Conservation (phyloP, 139 green algal genomes). For the Coelastrella sp. region DNA sequence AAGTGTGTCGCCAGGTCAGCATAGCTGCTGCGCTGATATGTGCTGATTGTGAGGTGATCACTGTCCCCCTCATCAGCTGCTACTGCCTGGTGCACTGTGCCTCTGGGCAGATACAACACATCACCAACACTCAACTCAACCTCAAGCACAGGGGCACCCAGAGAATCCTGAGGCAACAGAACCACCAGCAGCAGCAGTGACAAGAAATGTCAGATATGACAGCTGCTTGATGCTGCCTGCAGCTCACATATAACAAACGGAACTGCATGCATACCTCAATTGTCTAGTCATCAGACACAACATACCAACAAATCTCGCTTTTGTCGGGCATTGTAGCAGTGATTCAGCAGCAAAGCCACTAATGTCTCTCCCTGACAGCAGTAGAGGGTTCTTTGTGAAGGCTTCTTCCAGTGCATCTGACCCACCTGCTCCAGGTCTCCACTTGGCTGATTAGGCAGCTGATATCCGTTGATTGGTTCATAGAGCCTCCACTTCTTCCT, state of each 20-base stretch:
- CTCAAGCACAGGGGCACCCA: conserved; percentile 71
- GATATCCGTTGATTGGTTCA: conserved; percentile 53
- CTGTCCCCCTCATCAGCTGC: conserved; percentile 38
- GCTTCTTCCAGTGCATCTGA: too few species aligned
- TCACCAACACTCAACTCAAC: conserved; percentile 80
- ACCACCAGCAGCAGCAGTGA: not conserved
- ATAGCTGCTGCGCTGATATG: conserved; percentile 77
- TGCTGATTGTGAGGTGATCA: conserved; percentile 79
- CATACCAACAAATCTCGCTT: too few species aligned
- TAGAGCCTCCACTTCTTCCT: conserved; percentile 85
- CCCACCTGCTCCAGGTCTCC: conserved; percentile 53
- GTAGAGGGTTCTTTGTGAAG: too few species aligned
- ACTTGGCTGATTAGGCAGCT: conserved; percentile 65
- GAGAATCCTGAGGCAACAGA: conserved; percentile 40
- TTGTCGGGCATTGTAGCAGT: too few species aligned
- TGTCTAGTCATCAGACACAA: too few species aligned
- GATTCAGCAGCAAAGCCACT: too few species aligned
- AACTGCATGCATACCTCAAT: too few species aligned
- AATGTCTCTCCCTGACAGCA: too few species aligned
- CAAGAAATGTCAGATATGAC: not conserved
- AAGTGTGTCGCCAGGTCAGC: conserved; percentile 53
- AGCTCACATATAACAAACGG: too few species aligned
- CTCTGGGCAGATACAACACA: conserved; percentile 89
- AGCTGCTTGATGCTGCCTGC: too few species aligned
- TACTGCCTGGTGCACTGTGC: conserved; percentile 78